Conservation (phyloP, 176 grass and related monocot genomes). For the Carex cristatella region DNA sequence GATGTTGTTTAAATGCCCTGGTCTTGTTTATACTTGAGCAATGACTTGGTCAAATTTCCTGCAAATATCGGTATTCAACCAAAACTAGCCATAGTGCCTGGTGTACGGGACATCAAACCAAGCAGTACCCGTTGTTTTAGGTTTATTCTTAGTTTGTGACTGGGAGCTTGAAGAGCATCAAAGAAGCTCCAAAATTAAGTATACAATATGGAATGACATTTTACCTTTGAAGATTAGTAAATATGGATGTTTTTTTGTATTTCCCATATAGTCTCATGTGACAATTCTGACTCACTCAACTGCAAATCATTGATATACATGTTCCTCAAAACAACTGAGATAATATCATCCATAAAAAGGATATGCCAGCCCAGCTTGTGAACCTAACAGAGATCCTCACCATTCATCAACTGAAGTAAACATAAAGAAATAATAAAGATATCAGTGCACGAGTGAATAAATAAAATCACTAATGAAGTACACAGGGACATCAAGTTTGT, state of each 20-base stretch:
- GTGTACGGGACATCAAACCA: background rate
- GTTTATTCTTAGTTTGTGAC: background rate
- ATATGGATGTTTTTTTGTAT: background rate
- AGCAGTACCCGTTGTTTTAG: background rate
- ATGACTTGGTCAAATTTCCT: background rate
- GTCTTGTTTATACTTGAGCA: conserved; percentile 1
- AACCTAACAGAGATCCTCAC: no score
- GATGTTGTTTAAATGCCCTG: background rate
- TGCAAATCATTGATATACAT: background rate
- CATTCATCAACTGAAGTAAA: no score
- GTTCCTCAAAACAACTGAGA: background rate
- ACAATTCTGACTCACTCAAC: background rate
- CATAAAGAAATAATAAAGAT: no score
- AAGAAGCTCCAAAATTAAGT: background rate
- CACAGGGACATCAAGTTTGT: background rate
- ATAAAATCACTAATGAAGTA: background rate
- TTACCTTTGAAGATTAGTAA: background rate
- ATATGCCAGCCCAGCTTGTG: background rate
- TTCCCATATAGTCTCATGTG: background rate
- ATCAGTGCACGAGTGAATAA: background rate
- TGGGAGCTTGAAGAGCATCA: background rate
- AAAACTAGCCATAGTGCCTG: background rate
- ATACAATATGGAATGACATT: background rate
- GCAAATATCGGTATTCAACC: background rate
- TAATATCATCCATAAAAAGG: no score